Conservation (phyloP, 495 filamentous ascomycete genomes). For the Penicillium arizonense region DNA sequence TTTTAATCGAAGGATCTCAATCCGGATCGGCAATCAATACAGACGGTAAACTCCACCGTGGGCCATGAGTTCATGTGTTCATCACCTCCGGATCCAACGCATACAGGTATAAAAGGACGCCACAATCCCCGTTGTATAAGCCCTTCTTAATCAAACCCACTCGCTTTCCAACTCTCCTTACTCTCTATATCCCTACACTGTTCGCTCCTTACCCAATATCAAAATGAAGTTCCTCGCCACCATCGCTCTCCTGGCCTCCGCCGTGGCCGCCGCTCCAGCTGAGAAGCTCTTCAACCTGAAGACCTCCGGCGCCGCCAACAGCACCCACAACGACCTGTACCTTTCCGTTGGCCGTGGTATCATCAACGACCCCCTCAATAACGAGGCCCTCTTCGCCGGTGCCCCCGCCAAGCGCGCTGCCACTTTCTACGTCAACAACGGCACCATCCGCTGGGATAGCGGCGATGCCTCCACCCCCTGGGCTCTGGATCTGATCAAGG, state of each 20-base stretch:
- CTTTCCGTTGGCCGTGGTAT: slow-evolving; percentile 8
- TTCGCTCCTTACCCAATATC: neutral
- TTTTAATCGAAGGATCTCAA: slow-evolving; percentile 1
- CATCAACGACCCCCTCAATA: slow-evolving; percentile 18
- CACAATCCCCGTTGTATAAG: neutral
- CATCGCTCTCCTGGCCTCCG: slow-evolving; percentile 16
- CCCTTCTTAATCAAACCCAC: neutral
- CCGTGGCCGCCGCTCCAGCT: slow-evolving; percentile 14
- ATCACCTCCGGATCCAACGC: neutral
- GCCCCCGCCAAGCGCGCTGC: slow-evolving; percentile 6
- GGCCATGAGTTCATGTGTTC: neutral
- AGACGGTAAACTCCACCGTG: slow-evolving; percentile 4
- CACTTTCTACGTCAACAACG: slow-evolving; percentile 16
- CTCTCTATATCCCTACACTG: neutral
- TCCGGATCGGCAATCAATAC: neutral
- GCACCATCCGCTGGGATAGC: slow-evolving; percentile 11
- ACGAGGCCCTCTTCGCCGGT: slow-evolving; percentile 17
- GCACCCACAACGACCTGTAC: slow-evolving; percentile 15
- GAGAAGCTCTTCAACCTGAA: slow-evolving; percentile 19
- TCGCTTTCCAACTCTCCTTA: neutral
- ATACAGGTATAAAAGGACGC: slow-evolving; percentile 2
- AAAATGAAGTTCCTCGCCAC: slow-evolving; percentile 22
- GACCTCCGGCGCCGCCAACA: slow-evolving; percentile 15
- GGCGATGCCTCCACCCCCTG: slow-evolving; percentile 12
- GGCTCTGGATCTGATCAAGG: slow-evolving; percentile 17